A percentile compares a stretch with the other conserved stretches of the same genome.
Evolutionary conservation across 495 filamentous ascomycete species (phyloP).

Genomic region (Coniosporium apollinis): DNA sequence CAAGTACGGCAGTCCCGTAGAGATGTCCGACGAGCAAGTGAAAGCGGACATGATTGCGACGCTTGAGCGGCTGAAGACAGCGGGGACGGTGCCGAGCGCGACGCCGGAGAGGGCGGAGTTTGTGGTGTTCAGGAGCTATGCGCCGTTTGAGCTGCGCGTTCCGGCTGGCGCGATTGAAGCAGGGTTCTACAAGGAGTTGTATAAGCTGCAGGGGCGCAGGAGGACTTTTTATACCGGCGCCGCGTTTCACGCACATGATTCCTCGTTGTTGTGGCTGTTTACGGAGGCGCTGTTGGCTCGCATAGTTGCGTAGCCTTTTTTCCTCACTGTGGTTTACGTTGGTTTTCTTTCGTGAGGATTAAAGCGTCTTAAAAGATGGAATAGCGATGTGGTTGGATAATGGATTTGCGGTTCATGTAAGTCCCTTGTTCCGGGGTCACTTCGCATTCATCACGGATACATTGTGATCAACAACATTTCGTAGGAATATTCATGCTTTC

Average conservation of each 20-base stretch:
- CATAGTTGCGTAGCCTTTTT: too few relatives aligned
- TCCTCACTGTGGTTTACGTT: too few relatives aligned
- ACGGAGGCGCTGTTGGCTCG: too few relatives aligned
- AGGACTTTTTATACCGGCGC: slow-evolving; percentile 39
- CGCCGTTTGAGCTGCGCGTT: slow-evolving; percentile 14
- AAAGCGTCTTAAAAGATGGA: too few relatives aligned
- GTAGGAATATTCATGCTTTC: too few relatives aligned
- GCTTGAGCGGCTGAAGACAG: slow-evolving; percentile 4
- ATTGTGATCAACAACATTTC: too few relatives aligned
- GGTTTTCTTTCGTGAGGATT: too few relatives aligned
- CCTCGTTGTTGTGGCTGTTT: slow-evolving; percentile 9
- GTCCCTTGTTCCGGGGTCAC: too few relatives aligned
- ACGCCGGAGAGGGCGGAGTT: slow-evolving; percentile 9
- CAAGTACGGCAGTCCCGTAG: slow-evolving; percentile 9
- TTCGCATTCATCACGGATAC: too few relatives aligned
- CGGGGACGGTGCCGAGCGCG: not conserved
- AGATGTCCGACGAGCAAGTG: slow-evolving; percentile 8
- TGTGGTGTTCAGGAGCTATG: slow-evolving; percentile 12
- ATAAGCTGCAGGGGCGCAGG: slow-evolving; percentile 34
- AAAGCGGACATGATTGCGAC: slow-evolving; percentile 9
- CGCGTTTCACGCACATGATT: slow-evolving; percentile 14
- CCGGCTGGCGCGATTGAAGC: slow-evolving; percentile 21
- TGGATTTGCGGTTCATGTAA: too few relatives aligned
- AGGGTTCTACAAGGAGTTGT: slow-evolving; percentile 34
- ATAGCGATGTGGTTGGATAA: too few relatives aligned